These are phyloP conservation scores for Mortierella antarctica DNA, from an alignment of 192 early-diverging fungal genomes.

Conservation along the genomic window DNA sequence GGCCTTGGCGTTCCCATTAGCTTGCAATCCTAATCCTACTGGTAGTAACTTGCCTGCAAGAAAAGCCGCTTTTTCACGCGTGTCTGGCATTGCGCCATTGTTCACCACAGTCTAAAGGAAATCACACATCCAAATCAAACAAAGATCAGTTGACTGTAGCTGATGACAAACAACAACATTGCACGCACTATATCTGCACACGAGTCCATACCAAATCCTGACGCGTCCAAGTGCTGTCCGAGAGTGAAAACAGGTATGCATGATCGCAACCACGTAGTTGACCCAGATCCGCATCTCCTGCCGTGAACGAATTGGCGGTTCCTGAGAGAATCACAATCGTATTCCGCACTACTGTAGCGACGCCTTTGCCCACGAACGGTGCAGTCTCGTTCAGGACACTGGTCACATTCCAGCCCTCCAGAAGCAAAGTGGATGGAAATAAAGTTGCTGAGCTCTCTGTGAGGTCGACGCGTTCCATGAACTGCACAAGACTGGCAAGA, in stretches of 20 bases:
- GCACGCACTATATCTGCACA: neutral
- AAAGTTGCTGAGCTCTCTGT: conserved; percentile 27
- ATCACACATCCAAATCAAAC: neutral
- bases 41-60: conserved; percentile 18
- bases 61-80: conserved; percentile 40
- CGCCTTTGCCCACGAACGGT: conserved; percentile 38
- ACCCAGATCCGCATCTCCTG: conserved; percentile 12
- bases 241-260: conserved; percentile 35
- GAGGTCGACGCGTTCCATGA: conserved; percentile 29
- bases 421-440: conserved; percentile 26
- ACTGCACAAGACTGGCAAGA: conserved; percentile 12
- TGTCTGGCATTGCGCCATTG: conserved; percentile 26
- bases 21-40: neutral
- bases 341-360: conserved; percentile 28
- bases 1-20: neutral
- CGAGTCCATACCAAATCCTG: conserved; percentile 19
- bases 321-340: conserved; percentile 39
- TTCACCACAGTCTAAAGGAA: conserved; percentile 11
- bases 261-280: conserved; percentile 41
- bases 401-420: conserved; percentile 26
- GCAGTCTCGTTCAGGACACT: conserved; percentile 34
- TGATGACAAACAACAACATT: neutral
- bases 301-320: conserved; percentile 48
- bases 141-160: neutral
- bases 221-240: conserved; percentile 16